Conservation (phyloP, 73 alveolate species). For the Paramecium biaurelia region DNA sequence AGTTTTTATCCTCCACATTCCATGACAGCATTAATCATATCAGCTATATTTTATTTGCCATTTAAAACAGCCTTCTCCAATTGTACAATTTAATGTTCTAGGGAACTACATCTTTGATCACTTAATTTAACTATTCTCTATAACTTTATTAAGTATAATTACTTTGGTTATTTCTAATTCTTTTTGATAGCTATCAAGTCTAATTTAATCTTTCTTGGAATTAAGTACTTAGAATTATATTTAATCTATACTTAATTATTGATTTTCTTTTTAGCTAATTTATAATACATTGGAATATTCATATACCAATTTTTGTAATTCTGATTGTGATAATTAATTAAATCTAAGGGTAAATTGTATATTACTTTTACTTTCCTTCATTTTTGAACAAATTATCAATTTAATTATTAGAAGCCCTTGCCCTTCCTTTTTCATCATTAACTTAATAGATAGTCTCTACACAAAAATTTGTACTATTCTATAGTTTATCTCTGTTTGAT, state of each 20-base stretch:
- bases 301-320: not conserved
- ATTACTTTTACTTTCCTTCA: not conserved
- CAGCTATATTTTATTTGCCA: conserved; percentile 19
- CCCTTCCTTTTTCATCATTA: not conserved
- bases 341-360: not conserved
- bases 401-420: not conserved
- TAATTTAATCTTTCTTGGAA: not conserved
- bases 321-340: not conserved
- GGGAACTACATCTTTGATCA: not conserved
- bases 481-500: not conserved
- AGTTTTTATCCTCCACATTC: conserved; percentile 6
- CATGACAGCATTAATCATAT: not conserved
- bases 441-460: not conserved
- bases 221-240: not conserved
- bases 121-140: not conserved
- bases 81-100: not conserved
- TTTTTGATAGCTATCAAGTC: not conserved
- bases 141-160: not conserved
- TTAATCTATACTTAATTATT: not conserved
- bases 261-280: not conserved
- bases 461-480: not conserved
- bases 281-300: not conserved
- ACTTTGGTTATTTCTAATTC: conserved; percentile 23
- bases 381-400: not conserved
- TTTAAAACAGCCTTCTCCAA: not conserved